Conservation (phyloP, 2,329 filamentous ascomycete species). For the Pyrenophora tritici-repentis region DNA sequence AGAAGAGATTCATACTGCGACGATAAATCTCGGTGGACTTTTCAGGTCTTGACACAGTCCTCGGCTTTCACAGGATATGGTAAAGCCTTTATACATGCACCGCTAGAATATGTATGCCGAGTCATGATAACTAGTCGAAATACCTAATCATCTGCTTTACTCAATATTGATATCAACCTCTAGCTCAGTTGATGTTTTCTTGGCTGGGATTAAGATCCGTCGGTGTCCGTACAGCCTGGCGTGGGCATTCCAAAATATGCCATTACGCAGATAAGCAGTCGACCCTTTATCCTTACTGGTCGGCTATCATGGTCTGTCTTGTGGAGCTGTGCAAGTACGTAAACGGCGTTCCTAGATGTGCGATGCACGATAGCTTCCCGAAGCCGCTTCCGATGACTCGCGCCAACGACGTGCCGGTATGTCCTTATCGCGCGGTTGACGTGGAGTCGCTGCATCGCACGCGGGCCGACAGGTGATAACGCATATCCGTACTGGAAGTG, state of each 20-base stretch:
- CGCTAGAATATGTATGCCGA: neutral
- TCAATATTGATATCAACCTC: neutral
- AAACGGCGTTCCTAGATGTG: neutral
- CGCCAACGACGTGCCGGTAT: neutral
- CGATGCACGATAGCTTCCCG: neutral
- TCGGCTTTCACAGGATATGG: neutral
- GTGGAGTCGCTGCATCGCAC: slow-evolving; percentile 3
- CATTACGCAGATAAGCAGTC: slow-evolving; percentile 3
- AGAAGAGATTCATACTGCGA: slow-evolving; percentile 16
- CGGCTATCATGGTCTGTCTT: neutral
- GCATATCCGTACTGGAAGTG: neutral
- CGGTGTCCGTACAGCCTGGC: neutral
- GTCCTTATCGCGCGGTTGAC: slow-evolving; percentile 6
- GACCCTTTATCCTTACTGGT: slow-evolving; percentile 1
- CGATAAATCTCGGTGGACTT: neutral
- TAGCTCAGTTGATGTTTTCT: too few relatives aligned
- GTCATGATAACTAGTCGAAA: neutral
- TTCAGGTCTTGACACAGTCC: neutral
- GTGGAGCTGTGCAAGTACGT: neutral
- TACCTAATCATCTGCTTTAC: neutral
- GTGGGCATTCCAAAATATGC: neutral
- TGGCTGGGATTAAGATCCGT: neutral
- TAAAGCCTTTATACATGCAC: slow-evolving; percentile 1
- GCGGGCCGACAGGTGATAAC: slow-evolving; percentile 3
- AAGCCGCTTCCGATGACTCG: neutral